Percentiles rank a stretch among this genome's conserved stretches.
phyloP scores from a whole-genome alignment of 306 rosid genomes.

The Crotalaria pallida region DNA sequence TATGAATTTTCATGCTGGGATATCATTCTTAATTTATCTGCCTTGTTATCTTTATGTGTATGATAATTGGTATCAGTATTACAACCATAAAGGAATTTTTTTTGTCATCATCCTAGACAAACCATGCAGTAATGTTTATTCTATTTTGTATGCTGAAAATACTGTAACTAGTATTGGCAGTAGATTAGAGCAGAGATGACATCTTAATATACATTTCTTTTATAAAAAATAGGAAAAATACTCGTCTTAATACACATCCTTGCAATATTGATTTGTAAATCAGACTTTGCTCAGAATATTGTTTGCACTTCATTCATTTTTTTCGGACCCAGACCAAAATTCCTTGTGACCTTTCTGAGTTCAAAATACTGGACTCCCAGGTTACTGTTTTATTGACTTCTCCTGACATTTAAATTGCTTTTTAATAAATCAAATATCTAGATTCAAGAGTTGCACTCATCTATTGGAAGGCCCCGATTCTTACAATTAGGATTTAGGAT shows the following conservation, averaged over 20 bases:
- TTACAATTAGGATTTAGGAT: no score
- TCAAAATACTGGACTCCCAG: background rate
- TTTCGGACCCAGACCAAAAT: no score
- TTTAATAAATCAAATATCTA: background rate
- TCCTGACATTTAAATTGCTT: background rate
- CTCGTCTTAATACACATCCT: no score
- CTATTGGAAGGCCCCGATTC: no score
- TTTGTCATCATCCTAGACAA: background rate
- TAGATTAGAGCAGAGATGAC: background rate
- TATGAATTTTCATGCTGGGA: background rate
- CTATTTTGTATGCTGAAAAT: background rate
- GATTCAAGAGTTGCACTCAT: no score
- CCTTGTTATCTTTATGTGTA: background rate
- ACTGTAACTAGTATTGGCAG: background rate
- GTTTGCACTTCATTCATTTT: background rate
- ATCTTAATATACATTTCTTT: no score
- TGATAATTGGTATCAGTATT: background rate
- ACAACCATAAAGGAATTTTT: conserved; percentile 7
- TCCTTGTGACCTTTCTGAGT: background rate
- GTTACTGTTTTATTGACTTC: background rate
- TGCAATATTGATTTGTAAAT: no score
- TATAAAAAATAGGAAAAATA: no score
- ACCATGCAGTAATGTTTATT: background rate
- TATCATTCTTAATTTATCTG: background rate
- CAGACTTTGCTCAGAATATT: background rate